Conservation (phyloP, 371 early-diverging fungal species). For the Mortierella sp. region DNA sequence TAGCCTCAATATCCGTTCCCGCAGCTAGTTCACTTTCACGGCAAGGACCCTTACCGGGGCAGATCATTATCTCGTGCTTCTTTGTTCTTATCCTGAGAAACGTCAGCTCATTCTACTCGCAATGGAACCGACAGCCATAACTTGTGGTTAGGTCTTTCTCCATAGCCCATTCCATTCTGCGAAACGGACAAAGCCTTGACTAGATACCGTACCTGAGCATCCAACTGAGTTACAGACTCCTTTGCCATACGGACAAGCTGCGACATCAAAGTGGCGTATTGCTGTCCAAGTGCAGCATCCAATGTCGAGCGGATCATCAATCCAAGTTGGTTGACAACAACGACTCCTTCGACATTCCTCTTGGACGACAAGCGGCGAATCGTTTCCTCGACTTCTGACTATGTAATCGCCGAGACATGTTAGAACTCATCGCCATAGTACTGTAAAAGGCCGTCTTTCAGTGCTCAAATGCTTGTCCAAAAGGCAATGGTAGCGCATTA, state of each 20-base stretch:
- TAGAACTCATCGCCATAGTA: neutral
- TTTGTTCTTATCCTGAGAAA: slow-evolving; percentile 92
- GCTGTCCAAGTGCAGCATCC: slow-evolving; percentile 79
- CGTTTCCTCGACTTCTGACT: slow-evolving; percentile 91
- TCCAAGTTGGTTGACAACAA: slow-evolving; percentile 81
- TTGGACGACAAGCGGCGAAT: slow-evolving; percentile 86
- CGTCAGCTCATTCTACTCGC: slow-evolving; percentile 86
- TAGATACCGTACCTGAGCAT: slow-evolving; percentile 66
- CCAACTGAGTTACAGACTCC: slow-evolving; percentile 75
- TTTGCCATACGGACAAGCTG: slow-evolving; percentile 76
- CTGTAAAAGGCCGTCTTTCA: no score
- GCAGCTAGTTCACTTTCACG: neutral
- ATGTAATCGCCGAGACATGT: neutral
- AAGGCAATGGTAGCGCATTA: neutral
- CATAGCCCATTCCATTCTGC: no score
- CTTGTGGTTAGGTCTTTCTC: no score
- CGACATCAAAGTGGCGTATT: slow-evolving; percentile 84
- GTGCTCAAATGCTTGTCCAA: neutral
- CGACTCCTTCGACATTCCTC: slow-evolving; percentile 84
- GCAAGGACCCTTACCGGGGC: slow-evolving; percentile 73
- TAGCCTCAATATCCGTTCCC: no score
- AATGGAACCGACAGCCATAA: no score
- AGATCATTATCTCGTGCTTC: slow-evolving; percentile 95
- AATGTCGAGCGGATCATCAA: slow-evolving; percentile 91
- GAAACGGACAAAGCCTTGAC: neutral